Conservation (phyloP, 2,329 filamentous ascomycete genomes). For the Colletotrichum higginsianum region DNA sequence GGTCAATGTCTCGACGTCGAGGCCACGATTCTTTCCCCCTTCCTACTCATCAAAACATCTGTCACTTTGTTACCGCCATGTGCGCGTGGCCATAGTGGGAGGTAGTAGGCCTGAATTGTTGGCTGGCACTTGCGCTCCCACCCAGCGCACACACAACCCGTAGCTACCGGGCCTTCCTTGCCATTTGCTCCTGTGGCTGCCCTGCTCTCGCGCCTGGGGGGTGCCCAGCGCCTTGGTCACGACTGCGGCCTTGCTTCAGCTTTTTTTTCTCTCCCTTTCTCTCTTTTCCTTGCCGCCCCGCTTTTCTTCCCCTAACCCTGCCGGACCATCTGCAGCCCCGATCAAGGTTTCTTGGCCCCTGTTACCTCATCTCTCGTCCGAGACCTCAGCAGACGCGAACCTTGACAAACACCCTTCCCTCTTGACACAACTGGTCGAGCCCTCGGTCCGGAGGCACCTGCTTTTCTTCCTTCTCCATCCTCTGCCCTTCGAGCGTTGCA, state of each 20-base stretch:
- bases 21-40: no score
- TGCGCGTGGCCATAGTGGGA: background rate
- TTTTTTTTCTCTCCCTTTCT: slow-evolving; percentile 24
- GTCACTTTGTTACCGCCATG: slow-evolving; percentile 4
- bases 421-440: slow-evolving; percentile 30
- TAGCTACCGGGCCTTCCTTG: slow-evolving; percentile 24
- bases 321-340: slow-evolving; percentile 41
- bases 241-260: slow-evolving; percentile 29
- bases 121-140: slow-evolving; percentile 3
- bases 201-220: slow-evolving; percentile 20
- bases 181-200: slow-evolving; percentile 29
- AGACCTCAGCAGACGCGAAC: slow-evolving; percentile 40
- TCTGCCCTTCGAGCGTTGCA: slow-evolving; percentile 7
- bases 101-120: background rate
- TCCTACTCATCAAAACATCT: background rate
- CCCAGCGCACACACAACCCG: slow-evolving; percentile 9
- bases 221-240: slow-evolving; percentile 38
- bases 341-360: slow-evolving; percentile 43
- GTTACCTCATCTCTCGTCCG: slow-evolving; percentile 42
- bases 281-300: slow-evolving; percentile 19
- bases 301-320: slow-evolving; percentile 39
- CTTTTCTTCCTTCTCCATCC: slow-evolving; percentile 20
- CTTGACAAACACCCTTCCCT: slow-evolving; percentile 37
- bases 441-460: slow-evolving; percentile 38
- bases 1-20: background rate